Base-by-base conservation (phyloP, 2,329 filamentous ascomycete species). In the Microthyrium microscopicum region DNA sequence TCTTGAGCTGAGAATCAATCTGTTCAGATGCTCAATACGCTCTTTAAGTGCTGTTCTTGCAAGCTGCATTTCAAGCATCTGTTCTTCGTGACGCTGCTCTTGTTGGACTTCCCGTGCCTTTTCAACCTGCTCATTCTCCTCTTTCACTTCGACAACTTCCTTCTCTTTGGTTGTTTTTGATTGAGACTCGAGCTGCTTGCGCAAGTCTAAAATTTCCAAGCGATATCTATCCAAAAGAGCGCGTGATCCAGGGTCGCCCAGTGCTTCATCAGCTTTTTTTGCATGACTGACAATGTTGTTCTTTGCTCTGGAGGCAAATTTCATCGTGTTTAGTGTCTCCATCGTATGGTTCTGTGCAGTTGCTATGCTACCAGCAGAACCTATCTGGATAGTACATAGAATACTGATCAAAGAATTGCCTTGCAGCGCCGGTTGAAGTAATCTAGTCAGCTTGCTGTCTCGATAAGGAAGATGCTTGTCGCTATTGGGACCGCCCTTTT, bases 221-320 rank as follows among this genome's bases (percentile, higher is more conserved):
- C 87, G 75, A 51, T 98, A 98, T 25, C 87, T 73, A 50, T 98
- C 89, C 7, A 98, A 64, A 2, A 98, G 65, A 3, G 91, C 85
- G 36, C 83, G 70, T 29, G 83, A 84, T 18, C 79, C 80, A 8
- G 83, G 79, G 55, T 94, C 87, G 12, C 61, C 66, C 17, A 87
- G 62, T 3, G 87, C 84, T 53, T 95, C 89, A 44, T 92, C 83
- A 5, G 87, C 87, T 50, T 75, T 80, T 64, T 94, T 95, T 21
- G 89, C 89, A 56, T 95, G 85, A 45, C 84, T 94, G 50, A 95
- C 77, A 48, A 98, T 93, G 51, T 79, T 98, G 57, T 98, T 98
- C 65, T 93, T 94, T 28, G 89, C 89, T 46, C 89, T 72, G 8
- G 85, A 89, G 2, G 89, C 89, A 50, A 98, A 98, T 47, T 95